phyloP scores from a whole-genome alignment of 2,329 filamentous ascomycete genomes.

The Aspergillus melleus region DNA sequence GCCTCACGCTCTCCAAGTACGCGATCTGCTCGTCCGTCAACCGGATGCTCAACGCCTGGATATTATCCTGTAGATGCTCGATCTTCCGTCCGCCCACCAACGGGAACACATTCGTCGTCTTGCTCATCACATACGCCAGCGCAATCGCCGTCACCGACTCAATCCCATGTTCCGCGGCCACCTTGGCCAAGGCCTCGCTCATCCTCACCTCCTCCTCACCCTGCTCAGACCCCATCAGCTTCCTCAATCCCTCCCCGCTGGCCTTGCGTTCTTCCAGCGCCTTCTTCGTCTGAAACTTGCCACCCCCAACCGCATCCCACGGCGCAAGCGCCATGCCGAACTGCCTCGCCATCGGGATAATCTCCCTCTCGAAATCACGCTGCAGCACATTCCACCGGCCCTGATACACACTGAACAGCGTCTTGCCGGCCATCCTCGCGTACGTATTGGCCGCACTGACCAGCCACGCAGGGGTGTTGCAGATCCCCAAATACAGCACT shows the following conservation, averaged over 20 bases:
- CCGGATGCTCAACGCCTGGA: slow-evolving; percentile 63
- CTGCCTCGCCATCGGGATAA: slow-evolving; percentile 41
- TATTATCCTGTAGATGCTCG: slow-evolving; percentile 68
- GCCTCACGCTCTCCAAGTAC: slow-evolving; percentile 61
- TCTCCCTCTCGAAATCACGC: slow-evolving; percentile 43
- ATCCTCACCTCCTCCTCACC: slow-evolving; percentile 53
- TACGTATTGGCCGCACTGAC: slow-evolving; percentile 42
- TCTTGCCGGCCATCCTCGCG: slow-evolving; percentile 39
- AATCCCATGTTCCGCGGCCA: slow-evolving; percentile 58
- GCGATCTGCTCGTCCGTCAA: slow-evolving; percentile 62
- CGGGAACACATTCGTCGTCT: slow-evolving; percentile 71
- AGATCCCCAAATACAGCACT: slow-evolving; percentile 44
- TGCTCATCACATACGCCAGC: slow-evolving; percentile 72
- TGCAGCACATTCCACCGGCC: slow-evolving; percentile 40
- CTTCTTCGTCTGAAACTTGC: slow-evolving; percentile 52
- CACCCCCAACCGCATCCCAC: slow-evolving; percentile 60
- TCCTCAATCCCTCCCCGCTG: slow-evolving; percentile 43
- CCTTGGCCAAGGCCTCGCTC: slow-evolving; percentile 59
- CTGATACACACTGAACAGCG: slow-evolving; percentile 42
- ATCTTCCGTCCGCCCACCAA: slow-evolving; percentile 70
- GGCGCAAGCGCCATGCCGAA: slow-evolving; percentile 53
- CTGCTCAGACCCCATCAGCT: slow-evolving; percentile 31
- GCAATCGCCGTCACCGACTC: slow-evolving; percentile 62
- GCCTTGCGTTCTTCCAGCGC: slow-evolving; percentile 47
- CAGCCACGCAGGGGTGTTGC: slow-evolving; percentile 43